Base-by-base conservation (phyloP, 1,139 yeast genomes). In the Kurtzmaniella natalensis region DNA sequence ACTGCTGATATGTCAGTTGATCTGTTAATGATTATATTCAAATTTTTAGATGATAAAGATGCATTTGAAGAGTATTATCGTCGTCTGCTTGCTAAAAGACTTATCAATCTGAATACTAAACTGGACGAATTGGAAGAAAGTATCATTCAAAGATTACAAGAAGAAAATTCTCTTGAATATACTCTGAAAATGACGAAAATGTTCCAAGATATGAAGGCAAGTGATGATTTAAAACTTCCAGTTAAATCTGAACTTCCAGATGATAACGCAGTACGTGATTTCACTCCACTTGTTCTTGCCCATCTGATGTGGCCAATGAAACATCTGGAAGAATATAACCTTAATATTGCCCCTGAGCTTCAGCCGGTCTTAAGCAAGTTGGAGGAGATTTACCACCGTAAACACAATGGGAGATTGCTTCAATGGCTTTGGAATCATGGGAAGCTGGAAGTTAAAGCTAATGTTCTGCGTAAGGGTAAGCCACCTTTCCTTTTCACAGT, bases 401-500 rank as follows among this genome's bases (percentile, higher is more conserved):
- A 84, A 50, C 96, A 92, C 56, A 76, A 71, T 40, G 97, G 97
- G 10, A 75, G 98, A 56, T 81, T 87, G 45, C 74, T 94, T 50
- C 83, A 85, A 52, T 94, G 98, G 98, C 72, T 92, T 39, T 94
- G 97, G 96, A 85, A 87, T 47, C 80, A 87, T 53, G 87, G 95
- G 30, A 84, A 94, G 58, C 94, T 95, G 42, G 99, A 94, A 55
- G 63, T 94, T 36, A 84, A 80, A 57, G 95, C 95, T n/a, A 84
- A 85, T 52, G 73, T 88, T 44, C 76, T 92, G 5, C 79, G 81
- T 45, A 81, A 82, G 36, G 89, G 94, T 5, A 81, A 82, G 50
- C 87, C 92, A 4, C 94, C 95, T 36, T 86, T 85, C 45, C 62
- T 72, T 25, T 81, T 94, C 52, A 83, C 84, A 9, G 89, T 87